Conservation (phyloP, 441 rosid species). For the Arabidopsis lyrata region DNA sequence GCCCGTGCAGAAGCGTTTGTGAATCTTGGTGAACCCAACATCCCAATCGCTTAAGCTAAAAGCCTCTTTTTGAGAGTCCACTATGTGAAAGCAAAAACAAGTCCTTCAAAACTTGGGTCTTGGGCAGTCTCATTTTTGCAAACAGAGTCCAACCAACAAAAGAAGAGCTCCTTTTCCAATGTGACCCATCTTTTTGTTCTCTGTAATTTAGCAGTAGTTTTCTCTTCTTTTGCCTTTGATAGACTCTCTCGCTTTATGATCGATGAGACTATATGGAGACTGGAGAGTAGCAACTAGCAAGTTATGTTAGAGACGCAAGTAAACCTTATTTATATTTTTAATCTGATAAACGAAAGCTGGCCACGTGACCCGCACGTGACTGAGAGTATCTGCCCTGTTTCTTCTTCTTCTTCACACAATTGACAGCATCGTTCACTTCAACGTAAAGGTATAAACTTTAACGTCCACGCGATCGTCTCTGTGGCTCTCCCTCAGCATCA, state of each 20-base stretch:
- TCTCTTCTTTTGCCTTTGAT: background rate
- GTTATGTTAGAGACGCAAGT: no score
- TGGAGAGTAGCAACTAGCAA: no score
- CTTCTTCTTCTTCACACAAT: background rate
- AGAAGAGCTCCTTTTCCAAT: slow-evolving; percentile 19
- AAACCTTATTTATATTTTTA: no score
- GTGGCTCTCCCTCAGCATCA: background rate
- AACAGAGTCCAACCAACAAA: slow-evolving; percentile 26
- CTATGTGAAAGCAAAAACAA: slow-evolving; percentile 3
- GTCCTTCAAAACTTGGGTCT: background rate
- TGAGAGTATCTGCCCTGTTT: background rate
- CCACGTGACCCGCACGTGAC: background rate
- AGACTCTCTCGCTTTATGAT: background rate
- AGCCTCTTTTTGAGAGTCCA: slow-evolving; percentile 19
- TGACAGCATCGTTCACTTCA: background rate
- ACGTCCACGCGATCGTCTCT: slow-evolving; percentile 4
- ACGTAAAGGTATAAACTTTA: slow-evolving; percentile 10
- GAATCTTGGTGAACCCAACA: slow-evolving; percentile 81
- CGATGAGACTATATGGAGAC: background rate
- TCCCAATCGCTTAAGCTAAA: slow-evolving; percentile 63
- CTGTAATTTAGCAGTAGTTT: slow-evolving; percentile 8
- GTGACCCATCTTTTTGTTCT: slow-evolving; percentile 29
- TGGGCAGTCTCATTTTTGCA: slow-evolving; percentile 31
- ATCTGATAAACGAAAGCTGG: no score
- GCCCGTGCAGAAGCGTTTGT: slow-evolving; percentile 89